Conservation (phyloP, 495 filamentous ascomycete species). For the Aspergillus affinis region DNA sequence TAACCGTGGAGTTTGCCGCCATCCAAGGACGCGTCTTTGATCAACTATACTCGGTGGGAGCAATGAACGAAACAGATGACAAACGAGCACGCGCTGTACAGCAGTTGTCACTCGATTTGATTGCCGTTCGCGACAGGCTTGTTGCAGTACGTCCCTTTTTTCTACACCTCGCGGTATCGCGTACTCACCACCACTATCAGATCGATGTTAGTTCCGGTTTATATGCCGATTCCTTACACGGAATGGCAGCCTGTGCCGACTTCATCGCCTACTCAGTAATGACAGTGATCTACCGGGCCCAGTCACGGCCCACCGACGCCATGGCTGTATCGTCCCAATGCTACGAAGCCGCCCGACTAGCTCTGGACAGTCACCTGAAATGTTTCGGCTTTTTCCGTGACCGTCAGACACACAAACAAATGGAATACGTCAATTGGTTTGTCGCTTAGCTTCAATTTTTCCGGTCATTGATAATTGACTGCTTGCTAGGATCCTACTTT, state of each 20-base stretch:
- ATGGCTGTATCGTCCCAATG: conserved; percentile 27
- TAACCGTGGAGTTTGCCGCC: conserved; percentile 23
- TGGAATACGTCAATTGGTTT: conserved; percentile 29
- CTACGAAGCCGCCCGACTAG: conserved; percentile 22
- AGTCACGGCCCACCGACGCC: conserved; percentile 22
- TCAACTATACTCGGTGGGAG: conserved; percentile 22
- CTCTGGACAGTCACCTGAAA: conserved; percentile 25
- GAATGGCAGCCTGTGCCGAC: conserved; percentile 30
- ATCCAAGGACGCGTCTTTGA: conserved; percentile 29
- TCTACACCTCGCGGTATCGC: not conserved
- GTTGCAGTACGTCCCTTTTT: conserved; percentile 15
- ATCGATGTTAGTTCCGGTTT: conserved; percentile 26
- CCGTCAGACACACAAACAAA: conserved; percentile 27
- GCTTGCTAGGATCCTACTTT: conserved; percentile 22
- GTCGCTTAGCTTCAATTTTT: not conserved
- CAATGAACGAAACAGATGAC: conserved; percentile 11
- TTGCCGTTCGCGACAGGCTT: conserved; percentile 22
- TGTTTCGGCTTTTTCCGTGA: conserved; percentile 26
- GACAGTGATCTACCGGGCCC: conserved; percentile 29
- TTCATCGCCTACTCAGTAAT: conserved; percentile 30
- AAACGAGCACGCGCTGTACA: conserved; percentile 15
- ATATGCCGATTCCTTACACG: conserved; percentile 30
- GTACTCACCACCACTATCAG: conserved; percentile 3
- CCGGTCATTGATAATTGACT: too few relatives aligned
- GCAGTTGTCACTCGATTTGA: conserved; percentile 19